Conservation (phyloP, 768 basidiomycete species). For the Gymnopilus dilepis region DNA sequence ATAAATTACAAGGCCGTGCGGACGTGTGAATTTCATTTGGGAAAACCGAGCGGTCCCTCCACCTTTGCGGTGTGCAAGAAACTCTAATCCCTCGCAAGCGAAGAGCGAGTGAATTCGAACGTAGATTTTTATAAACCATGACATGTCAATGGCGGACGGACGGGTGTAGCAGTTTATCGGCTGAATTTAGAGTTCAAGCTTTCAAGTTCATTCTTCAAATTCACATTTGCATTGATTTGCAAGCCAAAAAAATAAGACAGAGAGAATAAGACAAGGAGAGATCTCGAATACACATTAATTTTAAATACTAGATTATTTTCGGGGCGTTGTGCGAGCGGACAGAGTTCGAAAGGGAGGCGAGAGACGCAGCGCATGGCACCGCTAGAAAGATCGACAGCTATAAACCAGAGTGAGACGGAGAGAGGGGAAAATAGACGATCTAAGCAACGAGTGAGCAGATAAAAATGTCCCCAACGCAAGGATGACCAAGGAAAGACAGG, state of each 20-base stretch:
- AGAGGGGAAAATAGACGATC: conserved; percentile 6
- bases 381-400: conserved; percentile 13
- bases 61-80: not conserved
- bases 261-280: conserved; percentile 15
- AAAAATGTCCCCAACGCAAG: conserved; percentile 18
- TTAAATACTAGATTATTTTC: conserved; percentile 29
- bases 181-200: not conserved
- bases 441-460: conserved; percentile 13
- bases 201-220: too few relatives aligned
- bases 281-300: conserved; percentile 29
- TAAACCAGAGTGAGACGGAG: too few relatives aligned
- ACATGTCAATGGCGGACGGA: not conserved
- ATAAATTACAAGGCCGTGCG: not conserved
- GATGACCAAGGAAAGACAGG: conserved; percentile 4
- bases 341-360: not conserved
- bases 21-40: conserved; percentile 2
- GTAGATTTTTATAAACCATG: too few relatives aligned
- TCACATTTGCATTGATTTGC: not conserved
- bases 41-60: not conserved
- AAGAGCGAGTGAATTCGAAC: not conserved
- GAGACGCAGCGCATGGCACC: conserved; percentile 5
- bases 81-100: conserved; percentile 1
- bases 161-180: not conserved
- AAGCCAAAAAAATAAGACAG: conserved; percentile 7
- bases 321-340: conserved; percentile 20